phyloP scores from a whole-genome alignment of 345 rosid genomes.

The Alliaria petiolata region DNA sequence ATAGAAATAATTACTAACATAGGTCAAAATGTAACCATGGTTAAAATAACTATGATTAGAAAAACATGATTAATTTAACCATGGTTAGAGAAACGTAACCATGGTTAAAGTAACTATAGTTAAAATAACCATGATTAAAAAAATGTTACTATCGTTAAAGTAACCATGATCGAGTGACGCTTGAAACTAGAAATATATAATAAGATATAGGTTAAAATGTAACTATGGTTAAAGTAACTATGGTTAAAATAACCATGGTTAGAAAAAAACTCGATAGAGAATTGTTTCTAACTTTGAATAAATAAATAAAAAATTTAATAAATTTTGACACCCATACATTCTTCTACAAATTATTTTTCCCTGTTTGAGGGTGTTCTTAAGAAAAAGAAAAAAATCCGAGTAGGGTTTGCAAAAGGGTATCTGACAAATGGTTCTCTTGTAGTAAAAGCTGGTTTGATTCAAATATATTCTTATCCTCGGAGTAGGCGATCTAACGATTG shows the following conservation, averaged over 20 bases:
- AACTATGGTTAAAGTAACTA: too few relatives aligned
- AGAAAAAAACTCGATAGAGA: background rate
- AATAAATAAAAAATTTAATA: background rate
- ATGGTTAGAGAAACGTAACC: too few relatives aligned
- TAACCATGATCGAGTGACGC: too few relatives aligned
- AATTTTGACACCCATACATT: background rate
- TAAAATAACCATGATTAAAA: too few relatives aligned
- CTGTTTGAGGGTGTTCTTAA: background rate
- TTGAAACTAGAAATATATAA: too few relatives aligned
- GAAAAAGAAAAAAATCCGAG: background rate
- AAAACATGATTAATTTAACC: too few relatives aligned
- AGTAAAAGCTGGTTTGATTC: conserved; percentile 10
- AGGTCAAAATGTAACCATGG: too few relatives aligned
- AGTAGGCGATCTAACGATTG: conserved; percentile 16
- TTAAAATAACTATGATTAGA: too few relatives aligned
- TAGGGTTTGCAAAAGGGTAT: conserved; percentile 20
- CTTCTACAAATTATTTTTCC: background rate
- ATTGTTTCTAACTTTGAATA: background rate
- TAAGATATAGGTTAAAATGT: too few relatives aligned
- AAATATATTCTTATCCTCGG: conserved; percentile 18
- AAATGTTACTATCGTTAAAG: too few relatives aligned
- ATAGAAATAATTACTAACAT: too few relatives aligned
- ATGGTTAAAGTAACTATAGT: too few relatives aligned
- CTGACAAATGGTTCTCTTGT: conserved; percentile 4
- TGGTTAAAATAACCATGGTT: background rate